These are phyloP conservation scores for Cicer cuneatum DNA, from an alignment of 306 rosid species.

Conservation along the genomic window DNA sequence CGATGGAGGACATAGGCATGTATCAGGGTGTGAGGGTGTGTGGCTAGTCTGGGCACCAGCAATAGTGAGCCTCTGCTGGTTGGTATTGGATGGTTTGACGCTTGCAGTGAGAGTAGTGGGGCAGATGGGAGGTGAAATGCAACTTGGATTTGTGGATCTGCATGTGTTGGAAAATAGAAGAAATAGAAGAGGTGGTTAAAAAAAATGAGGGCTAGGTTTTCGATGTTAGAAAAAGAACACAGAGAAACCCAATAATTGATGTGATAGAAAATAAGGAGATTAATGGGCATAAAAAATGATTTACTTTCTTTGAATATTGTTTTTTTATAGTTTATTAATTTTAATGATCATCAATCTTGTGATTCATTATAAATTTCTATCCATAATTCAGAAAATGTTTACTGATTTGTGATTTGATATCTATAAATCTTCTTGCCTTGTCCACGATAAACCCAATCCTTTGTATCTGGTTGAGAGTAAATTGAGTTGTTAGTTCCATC, in stretches of 20 bases:
- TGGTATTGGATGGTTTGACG: neutral
- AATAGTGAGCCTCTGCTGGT: neutral
- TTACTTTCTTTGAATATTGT: neutral
- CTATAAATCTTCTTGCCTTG: slow-evolving; percentile 2
- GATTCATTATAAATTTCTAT: neutral
- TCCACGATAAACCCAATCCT: neutral
- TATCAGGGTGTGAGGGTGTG: neutral
- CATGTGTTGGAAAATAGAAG: neutral
- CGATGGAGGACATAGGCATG: neutral
- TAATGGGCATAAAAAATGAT: neutral
- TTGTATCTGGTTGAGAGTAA: slow-evolving; percentile 15
- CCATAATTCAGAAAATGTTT: neutral
- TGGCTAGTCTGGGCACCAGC: neutral
- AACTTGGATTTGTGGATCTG: neutral
- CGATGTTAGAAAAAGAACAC: neutral
- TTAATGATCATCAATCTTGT: slow-evolving; percentile 2
- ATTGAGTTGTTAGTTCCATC: neutral
- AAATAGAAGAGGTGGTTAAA: slow-evolving; percentile 1
- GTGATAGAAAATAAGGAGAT: slow-evolving; percentile 16
- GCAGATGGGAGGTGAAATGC: slow-evolving; percentile 15
- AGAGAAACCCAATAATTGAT: slow-evolving; percentile 7
- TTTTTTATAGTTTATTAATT: neutral
- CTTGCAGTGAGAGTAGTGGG: slow-evolving; percentile 2
- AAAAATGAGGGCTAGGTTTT: slow-evolving; percentile 15
- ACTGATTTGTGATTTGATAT: slow-evolving; percentile 4